Conservation (phyloP, 202 grass and related monocot genomes). For the Saccharum hybrid region DNA sequence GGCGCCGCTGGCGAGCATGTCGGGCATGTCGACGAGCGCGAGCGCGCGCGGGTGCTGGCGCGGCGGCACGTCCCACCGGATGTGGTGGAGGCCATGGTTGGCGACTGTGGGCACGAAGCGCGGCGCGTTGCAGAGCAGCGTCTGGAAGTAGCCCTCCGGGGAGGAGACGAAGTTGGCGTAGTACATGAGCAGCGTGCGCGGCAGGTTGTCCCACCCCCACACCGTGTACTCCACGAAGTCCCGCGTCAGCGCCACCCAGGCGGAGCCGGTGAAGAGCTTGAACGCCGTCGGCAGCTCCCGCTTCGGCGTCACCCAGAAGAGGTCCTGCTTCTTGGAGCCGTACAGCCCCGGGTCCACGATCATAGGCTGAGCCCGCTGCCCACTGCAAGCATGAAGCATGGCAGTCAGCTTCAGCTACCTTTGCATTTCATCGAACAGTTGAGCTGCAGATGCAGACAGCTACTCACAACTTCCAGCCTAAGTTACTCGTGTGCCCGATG, state of each 20-base stretch:
- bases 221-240: conserved; percentile 87
- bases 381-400: conserved; percentile 33
- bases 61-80: conserved; percentile 87
- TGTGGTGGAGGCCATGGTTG: conserved; percentile 96
- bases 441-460: background rate
- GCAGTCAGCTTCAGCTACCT: background rate
- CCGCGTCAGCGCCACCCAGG: conserved; percentile 70
- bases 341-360: conserved; percentile 78
- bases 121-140: conserved; percentile 76
- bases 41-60: conserved; percentile 85
- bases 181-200: conserved; percentile 93
- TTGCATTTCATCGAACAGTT: background rate
- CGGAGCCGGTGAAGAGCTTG: conserved; percentile 85
- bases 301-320: conserved; percentile 53
- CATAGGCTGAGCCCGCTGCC: conserved; percentile 48
- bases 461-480: conserved; percentile 85
- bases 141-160: conserved; percentile 98
- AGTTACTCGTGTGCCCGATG: conserved; percentile 69
- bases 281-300: conserved; percentile 72
- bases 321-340: conserved; percentile 50
- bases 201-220: conserved; percentile 98
- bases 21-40: conserved; percentile 51
- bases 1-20: conserved; percentile 67
- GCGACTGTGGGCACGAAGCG: conserved; percentile 67
- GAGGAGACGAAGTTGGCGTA: conserved; percentile 94